Conservation (phyloP, 2,329 filamentous ascomycete species). For the Curvularia eragrostidis region DNA sequence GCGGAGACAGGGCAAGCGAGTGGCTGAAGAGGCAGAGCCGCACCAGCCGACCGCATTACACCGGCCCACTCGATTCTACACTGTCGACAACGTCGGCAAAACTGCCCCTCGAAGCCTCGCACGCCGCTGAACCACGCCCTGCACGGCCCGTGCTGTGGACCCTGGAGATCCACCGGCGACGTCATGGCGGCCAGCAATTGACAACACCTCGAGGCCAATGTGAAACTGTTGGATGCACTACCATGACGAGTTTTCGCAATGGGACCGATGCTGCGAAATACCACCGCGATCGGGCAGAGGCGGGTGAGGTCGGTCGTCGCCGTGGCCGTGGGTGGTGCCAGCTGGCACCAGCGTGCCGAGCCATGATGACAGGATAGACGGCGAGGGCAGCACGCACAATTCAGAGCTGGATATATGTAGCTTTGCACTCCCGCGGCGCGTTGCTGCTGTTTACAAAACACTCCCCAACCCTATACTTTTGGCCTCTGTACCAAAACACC, state of each 20-base stretch:
- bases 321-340: not conserved
- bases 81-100: constrained; percentile 10
- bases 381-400: not conserved
- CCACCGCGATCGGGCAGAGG: constrained; percentile 23
- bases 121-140: not conserved
- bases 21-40: constrained; percentile 18
- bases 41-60: constrained; percentile 11
- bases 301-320: constrained; percentile 20
- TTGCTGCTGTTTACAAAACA: not conserved
- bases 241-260: constrained; percentile 27
- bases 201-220: constrained; percentile 17
- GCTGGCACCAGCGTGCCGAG: constrained; percentile 14
- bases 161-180: constrained; percentile 37
- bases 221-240: constrained; percentile 45
- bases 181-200: constrained; percentile 32
- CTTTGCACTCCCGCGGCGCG: constrained; percentile 7
- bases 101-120: constrained; percentile 11
- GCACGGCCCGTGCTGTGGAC: constrained; percentile 30
- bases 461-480: not conserved
- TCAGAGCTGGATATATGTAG: constrained; percentile 15
- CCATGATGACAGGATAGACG: constrained; percentile 21
- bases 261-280: constrained; percentile 29
- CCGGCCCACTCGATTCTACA: constrained; percentile 1
- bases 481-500: not conserved
- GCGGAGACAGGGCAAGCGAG: not conserved